Conservation (phyloP, 1,139 yeast species). For the Yamadazyma diddensiae region DNA sequence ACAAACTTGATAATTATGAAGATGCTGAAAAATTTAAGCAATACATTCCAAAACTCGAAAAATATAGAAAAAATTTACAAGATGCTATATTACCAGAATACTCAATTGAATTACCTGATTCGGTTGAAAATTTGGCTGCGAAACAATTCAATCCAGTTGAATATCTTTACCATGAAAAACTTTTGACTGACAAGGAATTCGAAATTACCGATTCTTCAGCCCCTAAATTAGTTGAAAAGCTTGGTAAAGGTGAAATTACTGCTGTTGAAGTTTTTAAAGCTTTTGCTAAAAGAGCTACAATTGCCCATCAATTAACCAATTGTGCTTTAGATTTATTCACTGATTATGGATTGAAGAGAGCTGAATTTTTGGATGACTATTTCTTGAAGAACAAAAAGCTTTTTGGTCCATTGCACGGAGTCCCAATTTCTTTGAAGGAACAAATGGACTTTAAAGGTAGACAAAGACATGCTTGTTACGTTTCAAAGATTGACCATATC, state of each 20-base stretch:
- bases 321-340: constrained; percentile 34
- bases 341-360: constrained; percentile 35
- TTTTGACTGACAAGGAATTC: constrained; percentile 44
- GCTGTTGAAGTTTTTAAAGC: constrained; percentile 50
- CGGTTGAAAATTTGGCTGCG: constrained; percentile 36
- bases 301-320: constrained; percentile 35
- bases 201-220: constrained; percentile 48
- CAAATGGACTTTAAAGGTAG: constrained; percentile 59
- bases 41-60: constrained; percentile 50
- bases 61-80: constrained; percentile 43
- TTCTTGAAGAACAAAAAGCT: constrained; percentile 52
- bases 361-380: constrained; percentile 35
- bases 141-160: constrained; percentile 46
- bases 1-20: constrained; percentile 33
- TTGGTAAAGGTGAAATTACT: constrained; percentile 32
- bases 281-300: constrained; percentile 48
- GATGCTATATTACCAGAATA: constrained; percentile 41
- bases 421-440: constrained; percentile 44
- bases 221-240: constrained; percentile 28
- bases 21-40: constrained; percentile 32
- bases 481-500: constrained; percentile 48
- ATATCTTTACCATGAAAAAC: constrained; percentile 39
- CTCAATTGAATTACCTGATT: constrained; percentile 38
- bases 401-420: constrained; percentile 66
- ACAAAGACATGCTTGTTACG: constrained; percentile 64